A percentile compares a stretch with the other conserved stretches of the same genome.
Evolutionary conservation across 495 filamentous ascomycete genomes (phyloP).

Genomic region (Margaritispora aquatica): DNA sequence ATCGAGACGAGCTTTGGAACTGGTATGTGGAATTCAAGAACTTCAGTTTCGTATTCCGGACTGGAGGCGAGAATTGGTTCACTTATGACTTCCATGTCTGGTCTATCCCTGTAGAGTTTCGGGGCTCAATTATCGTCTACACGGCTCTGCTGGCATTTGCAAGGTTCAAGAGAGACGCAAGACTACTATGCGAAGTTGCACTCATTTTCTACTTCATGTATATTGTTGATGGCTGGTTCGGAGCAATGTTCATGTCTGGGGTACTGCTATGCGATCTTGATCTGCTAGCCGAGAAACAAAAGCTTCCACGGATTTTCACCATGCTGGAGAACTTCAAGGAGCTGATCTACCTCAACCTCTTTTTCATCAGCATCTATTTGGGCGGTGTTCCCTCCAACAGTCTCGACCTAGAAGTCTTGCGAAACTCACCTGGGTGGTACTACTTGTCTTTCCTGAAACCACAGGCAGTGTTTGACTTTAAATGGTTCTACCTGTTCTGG

Average conservation of each 20-base stretch:
- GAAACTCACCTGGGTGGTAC: constrained; percentile 38
- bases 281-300: constrained; percentile 32
- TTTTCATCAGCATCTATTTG: constrained; percentile 35
- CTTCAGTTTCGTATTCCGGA: constrained; percentile 50
- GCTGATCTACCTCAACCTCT: constrained; percentile 38
- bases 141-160: constrained; percentile 49
- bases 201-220: constrained; percentile 52
- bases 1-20: constrained; percentile 40
- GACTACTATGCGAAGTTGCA: constrained; percentile 36
- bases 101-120: constrained; percentile 68
- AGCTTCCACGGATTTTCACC: constrained; percentile 33
- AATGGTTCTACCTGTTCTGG: constrained; percentile 49
- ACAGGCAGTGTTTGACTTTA: constrained; percentile 44
- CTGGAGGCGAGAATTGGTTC: constrained; percentile 38
- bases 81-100: constrained; percentile 59
- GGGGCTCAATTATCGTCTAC: constrained; percentile 58
- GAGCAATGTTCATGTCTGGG: constrained; percentile 38
- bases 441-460: constrained; percentile 40
- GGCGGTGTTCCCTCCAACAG: constrained; percentile 41
- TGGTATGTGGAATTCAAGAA: constrained; percentile 55
- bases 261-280: constrained; percentile 45
- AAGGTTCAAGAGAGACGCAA: constrained; percentile 37
- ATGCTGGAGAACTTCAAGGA: constrained; percentile 34
- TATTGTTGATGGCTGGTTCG: constrained; percentile 40
- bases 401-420: constrained; percentile 28